Evolutionary conservation across 441 rosid genomes (phyloP).

Genomic region (Lepidium campestre): DNA sequence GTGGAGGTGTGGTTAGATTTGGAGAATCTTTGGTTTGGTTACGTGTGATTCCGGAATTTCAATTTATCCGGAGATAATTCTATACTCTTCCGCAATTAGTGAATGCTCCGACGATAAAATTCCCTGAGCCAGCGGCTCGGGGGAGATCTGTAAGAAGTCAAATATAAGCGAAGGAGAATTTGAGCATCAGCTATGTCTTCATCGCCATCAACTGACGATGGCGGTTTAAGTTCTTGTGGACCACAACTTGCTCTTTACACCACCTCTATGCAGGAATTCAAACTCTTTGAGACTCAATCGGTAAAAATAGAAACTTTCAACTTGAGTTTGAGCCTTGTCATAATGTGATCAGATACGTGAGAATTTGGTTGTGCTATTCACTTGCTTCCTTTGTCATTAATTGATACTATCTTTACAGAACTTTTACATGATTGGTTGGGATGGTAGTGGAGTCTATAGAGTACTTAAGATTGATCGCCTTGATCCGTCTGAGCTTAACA

Average conservation of each 20-base stretch:
- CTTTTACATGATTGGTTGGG: slow-evolving; percentile 92
- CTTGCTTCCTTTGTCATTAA: not conserved
- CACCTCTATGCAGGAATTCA: slow-evolving; percentile 26
- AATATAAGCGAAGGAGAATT: not conserved
- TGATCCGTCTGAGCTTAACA: slow-evolving; percentile 63
- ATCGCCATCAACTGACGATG: slow-evolving; percentile 34
- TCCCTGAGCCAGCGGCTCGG: slow-evolving; percentile 88
- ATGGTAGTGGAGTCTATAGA: slow-evolving; percentile 78
- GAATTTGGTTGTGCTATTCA: not conserved
- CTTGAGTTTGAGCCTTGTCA: not conserved
- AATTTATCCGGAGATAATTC: not conserved
- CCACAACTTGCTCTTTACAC: slow-evolving; percentile 17
- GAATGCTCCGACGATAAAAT: slow-evolving; percentile 45
- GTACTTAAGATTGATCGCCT: slow-evolving; percentile 81
- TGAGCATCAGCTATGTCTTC: slow-evolving; percentile 34
- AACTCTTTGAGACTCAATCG: slow-evolving; percentile 33
- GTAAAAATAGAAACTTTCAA: not conserved
- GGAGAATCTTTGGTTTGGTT: not conserved
- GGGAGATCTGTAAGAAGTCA: slow-evolving; percentile 19
- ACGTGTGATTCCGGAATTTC: slow-evolving; percentile 2
- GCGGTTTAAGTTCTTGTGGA: slow-evolving; percentile 8
- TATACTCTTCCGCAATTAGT: slow-evolving; percentile 5
- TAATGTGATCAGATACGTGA: not conserved
- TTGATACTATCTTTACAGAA: slow-evolving; percentile 36
- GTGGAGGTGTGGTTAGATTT: not conserved